Base-by-base conservation (phyloP, 1,284 basidiomycete species). In the Volvariella volvacea region DNA sequence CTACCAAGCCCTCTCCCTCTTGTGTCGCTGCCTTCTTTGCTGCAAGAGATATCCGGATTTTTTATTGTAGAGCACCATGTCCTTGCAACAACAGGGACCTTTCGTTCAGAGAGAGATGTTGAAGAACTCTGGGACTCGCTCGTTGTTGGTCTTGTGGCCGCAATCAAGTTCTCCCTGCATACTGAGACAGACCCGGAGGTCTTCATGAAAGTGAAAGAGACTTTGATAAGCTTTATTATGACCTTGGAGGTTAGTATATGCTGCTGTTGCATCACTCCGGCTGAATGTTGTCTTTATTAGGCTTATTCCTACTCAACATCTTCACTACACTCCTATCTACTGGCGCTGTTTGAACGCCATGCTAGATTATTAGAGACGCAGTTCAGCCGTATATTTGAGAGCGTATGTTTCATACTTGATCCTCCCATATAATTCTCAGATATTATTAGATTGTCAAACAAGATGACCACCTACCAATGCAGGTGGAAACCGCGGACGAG, bases 41-140 rank as follows among this genome's bases (percentile, higher is more conserved):
- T 90, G 32, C 86, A 97, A 63, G 91, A 98, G 64, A 91, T 98
- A 49, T 88, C 94, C n/a, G 96, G 96, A 0, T 99, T 97, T 67
- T 99, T 99, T 68, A 92, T 99, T 48, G 87, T 99, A 51, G 96
- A 99, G 64, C 84, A 81, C 3, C 88, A 97, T 58, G 94, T 99
- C 0, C 75, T 98, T 3, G 80, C 86, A 52, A 92, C 92, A 0
- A 92, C 92, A 4, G 80, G 78, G 10, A 74, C 71, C 30, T 99
- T 99, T 67, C 80, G 96, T 10, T 89, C 88, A 12, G 82, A 88
- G 55, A 74, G 82, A 28, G 93, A 99, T 52, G 87, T 99, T 0
- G 94, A 99, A 53, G 92, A 96, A 52, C 76, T 99, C 4, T 99
- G 96, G 95, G 91, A 97, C 51, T 84, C 82, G 19, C 80, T 99